phyloP scores from a whole-genome alignment of 2,329 filamentous ascomycete genomes.

The Ophiostoma tasmaniense region DNA sequence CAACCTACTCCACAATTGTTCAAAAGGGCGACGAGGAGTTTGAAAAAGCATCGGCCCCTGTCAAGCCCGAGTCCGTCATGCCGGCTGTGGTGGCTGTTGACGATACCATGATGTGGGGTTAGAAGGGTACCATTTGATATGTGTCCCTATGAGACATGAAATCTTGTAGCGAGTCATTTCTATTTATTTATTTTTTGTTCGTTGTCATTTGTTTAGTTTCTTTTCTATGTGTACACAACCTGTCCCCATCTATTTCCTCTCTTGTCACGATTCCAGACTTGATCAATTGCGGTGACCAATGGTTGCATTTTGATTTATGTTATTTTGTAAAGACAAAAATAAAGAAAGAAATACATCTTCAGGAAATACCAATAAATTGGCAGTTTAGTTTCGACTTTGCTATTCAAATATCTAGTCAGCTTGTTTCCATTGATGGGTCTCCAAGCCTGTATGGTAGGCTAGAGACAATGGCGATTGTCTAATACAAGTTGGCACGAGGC shows the following conservation, averaged over 20 bases:
- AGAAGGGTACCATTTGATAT: background rate
- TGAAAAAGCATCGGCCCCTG: conserved; percentile 25
- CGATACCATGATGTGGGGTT: conserved; percentile 15
- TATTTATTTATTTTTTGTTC: background rate
- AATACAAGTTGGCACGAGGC: too few species aligned
- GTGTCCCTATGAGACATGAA: background rate
- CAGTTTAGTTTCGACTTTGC: too few species aligned
- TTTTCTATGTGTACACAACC: background rate
- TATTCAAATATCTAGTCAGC: too few species aligned
- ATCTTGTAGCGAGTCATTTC: background rate
- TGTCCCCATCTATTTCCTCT: background rate
- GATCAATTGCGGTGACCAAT: too few species aligned
- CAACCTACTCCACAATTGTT: conserved; percentile 23
- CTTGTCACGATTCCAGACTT: too few species aligned
- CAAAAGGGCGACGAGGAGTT: conserved; percentile 27
- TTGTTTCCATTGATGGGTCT: too few species aligned
- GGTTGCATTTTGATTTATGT: too few species aligned
- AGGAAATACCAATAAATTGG: too few species aligned
- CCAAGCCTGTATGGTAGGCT: too few species aligned
- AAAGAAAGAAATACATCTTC: too few species aligned
- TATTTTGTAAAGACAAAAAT: too few species aligned
- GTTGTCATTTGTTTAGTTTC: background rate
- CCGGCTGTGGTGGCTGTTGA: background rate
- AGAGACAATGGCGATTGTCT: too few species aligned
- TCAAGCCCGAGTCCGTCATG: background rate